These are phyloP conservation scores for Exobasidium rhododendri DNA, from an alignment of 1,284 basidiomycete genomes.

Conservation along the genomic window DNA sequence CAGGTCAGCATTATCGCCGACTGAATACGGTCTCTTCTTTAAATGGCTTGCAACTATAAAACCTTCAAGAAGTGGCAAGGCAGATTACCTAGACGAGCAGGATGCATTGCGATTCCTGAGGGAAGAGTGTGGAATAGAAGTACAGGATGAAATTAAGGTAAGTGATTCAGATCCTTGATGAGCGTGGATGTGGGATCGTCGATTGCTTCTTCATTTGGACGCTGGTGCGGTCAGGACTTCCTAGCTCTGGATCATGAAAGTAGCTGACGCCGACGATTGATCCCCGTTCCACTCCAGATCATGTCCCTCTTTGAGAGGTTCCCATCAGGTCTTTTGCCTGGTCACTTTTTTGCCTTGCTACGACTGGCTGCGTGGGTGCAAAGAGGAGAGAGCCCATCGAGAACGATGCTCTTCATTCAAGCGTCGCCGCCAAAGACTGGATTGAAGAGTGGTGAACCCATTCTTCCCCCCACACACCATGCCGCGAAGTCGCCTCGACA, in stretches of 20 bases:
- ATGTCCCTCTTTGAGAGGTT: conserved; percentile 52
- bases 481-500: neutral
- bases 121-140: conserved; percentile 40
- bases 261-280: too few species aligned
- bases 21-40: conserved; percentile 45
- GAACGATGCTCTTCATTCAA: conserved; percentile 48
- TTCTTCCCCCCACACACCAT: conserved; percentile 7
- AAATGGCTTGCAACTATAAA: conserved; percentile 42
- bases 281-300: conserved; percentile 24
- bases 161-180: conserved; percentile 4
- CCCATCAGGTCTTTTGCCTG: conserved; percentile 42
- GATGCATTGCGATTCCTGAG: conserved; percentile 49
- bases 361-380: conserved; percentile 51
- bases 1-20: conserved; percentile 48
- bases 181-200: too few species aligned
- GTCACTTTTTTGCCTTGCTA: conserved; percentile 52
- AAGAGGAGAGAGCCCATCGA: conserved; percentile 31
- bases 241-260: neutral
- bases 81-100: conserved; percentile 47
- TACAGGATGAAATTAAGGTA: conserved; percentile 48
- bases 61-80: conserved; percentile 41
- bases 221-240: neutral
- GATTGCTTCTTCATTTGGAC: neutral
- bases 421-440: conserved; percentile 25
- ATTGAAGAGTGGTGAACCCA: neutral